Evolutionary conservation across 352 stramenopile species (phyloP).

Genomic region (Paralagenidium karlingii): DNA sequence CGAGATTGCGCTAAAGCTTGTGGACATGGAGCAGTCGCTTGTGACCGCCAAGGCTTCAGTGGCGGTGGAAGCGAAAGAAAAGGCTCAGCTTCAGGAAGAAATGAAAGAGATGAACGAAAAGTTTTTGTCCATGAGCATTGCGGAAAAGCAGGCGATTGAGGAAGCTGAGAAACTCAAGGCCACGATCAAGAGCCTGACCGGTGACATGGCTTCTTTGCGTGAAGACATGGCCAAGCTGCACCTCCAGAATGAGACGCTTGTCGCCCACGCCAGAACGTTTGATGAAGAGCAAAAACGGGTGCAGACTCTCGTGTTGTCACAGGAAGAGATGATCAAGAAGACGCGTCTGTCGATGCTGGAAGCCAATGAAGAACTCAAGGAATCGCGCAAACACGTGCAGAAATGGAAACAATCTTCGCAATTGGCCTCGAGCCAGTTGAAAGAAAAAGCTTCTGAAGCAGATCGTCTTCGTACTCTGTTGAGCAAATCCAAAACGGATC

Average conservation of each 20-base stretch:
- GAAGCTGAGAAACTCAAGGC: constrained; percentile 11
- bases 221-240: constrained; percentile 16
- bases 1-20: too few species aligned
- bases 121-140: constrained; percentile 23
- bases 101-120: constrained; percentile 38
- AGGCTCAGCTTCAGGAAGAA: constrained; percentile 16
- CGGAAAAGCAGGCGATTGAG: constrained; percentile 19
- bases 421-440: constrained; percentile 38
- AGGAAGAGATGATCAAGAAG: constrained; percentile 65
- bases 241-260: constrained; percentile 18
- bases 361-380: constrained; percentile 66
- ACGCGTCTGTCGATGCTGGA: constrained; percentile 46
- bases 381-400: constrained; percentile 33
- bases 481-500: constrained; percentile 26
- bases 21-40: too few species aligned
- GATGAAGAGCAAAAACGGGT: constrained; percentile 28
- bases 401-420: constrained; percentile 70
- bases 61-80: constrained; percentile 17
- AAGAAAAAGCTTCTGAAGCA: constrained; percentile 50
- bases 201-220: constrained; percentile 19
- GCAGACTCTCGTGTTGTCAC: constrained; percentile 17
- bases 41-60: constrained; percentile 14
- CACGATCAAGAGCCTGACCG: constrained; percentile 20
- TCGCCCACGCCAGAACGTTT: constrained; percentile 11
- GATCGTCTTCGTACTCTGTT: constrained; percentile 59